phyloP scores from a whole-genome alignment of 768 basidiomycete species.

The Suillus americanus region DNA sequence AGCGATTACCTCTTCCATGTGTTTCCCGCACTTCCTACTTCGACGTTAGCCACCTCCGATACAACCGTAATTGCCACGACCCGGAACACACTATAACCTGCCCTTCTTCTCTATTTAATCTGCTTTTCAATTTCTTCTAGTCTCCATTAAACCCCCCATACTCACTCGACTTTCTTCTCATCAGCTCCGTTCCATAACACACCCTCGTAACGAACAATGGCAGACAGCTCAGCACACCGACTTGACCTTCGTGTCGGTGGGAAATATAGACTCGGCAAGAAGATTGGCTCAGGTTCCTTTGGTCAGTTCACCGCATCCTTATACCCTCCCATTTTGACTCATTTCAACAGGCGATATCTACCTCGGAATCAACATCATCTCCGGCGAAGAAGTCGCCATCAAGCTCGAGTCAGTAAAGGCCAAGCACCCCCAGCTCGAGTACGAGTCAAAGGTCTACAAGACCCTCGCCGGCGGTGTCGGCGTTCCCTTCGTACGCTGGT shows the following conservation, averaged over 20 bases:
- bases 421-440: constrained; percentile 99
- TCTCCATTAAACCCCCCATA: constrained; percentile 12
- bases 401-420: constrained; percentile 99
- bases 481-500: constrained; percentile 97
- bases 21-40: constrained; percentile 10
- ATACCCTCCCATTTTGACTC: constrained; percentile 11
- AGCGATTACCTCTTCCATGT: constrained; percentile 3
- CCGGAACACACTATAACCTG: constrained; percentile 31
- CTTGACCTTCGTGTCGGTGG: constrained; percentile 89
- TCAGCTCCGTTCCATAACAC: constrained; percentile 11
- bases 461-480: constrained; percentile 99
- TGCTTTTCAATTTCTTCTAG: constrained; percentile 15
- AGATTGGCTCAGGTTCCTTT: constrained; percentile 98
- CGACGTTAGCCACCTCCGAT: constrained; percentile 38
- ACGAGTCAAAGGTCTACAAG: constrained; percentile 95
- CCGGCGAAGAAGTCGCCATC: constrained; percentile 99
- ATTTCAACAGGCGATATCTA: constrained; percentile 85
- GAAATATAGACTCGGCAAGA: constrained; percentile 98
- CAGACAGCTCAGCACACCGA: constrained; percentile 69
- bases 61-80: constrained; percentile 29
- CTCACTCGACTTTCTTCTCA: constrained; percentile 16
- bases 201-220: constrained; percentile 47
- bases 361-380: constrained; percentile 99
- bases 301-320: constrained; percentile 51
- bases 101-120: constrained; percentile 24